Evolutionary conservation across 2,329 filamentous ascomycete genomes (phyloP).

Genomic region (Aspergillus bombycis): DNA sequence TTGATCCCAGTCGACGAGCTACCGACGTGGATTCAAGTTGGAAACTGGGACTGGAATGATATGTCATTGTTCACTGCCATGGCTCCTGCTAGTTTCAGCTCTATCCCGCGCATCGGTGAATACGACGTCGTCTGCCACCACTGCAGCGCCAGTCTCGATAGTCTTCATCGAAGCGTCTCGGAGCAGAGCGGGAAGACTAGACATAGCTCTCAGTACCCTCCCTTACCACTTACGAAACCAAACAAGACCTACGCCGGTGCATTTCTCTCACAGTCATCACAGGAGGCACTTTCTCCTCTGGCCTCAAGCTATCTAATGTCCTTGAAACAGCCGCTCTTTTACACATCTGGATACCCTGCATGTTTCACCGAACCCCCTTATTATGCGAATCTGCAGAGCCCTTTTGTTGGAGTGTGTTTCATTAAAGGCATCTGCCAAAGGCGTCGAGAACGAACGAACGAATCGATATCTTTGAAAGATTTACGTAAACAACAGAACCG

Average conservation of each 20-base stretch:
- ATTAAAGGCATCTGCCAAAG: background rate
- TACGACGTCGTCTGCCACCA: slow-evolving; percentile 39
- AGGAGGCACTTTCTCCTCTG: background rate
- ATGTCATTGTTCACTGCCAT: slow-evolving; percentile 22
- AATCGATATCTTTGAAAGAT: too few relatives aligned
- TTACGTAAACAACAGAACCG: too few relatives aligned
- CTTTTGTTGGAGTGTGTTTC: slow-evolving; percentile 29
- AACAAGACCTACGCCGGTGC: background rate
- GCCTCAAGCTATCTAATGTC: background rate
- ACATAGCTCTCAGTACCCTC: background rate
- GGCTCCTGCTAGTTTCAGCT: slow-evolving; percentile 25
- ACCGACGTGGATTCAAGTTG: slow-evolving; percentile 39
- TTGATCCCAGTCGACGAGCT: slow-evolving; percentile 50
- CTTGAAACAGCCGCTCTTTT: background rate
- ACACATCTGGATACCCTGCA: background rate
- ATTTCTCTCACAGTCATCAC: background rate
- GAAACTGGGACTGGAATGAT: slow-evolving; percentile 27
- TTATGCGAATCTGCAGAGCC: slow-evolving; percentile 19
- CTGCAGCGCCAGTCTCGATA: slow-evolving; percentile 29
- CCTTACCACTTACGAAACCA: background rate
- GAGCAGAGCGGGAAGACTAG: slow-evolving; percentile 17
- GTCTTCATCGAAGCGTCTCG: slow-evolving; percentile 29
- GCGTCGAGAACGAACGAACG: too few relatives aligned
- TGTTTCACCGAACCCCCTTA: slow-evolving; percentile 24
- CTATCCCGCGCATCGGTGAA: slow-evolving; percentile 33